These are phyloP conservation scores for Zelopaecilomyces penicillatus DNA, from an alignment of 2,329 filamentous ascomycete genomes.

Conservation along the genomic window DNA sequence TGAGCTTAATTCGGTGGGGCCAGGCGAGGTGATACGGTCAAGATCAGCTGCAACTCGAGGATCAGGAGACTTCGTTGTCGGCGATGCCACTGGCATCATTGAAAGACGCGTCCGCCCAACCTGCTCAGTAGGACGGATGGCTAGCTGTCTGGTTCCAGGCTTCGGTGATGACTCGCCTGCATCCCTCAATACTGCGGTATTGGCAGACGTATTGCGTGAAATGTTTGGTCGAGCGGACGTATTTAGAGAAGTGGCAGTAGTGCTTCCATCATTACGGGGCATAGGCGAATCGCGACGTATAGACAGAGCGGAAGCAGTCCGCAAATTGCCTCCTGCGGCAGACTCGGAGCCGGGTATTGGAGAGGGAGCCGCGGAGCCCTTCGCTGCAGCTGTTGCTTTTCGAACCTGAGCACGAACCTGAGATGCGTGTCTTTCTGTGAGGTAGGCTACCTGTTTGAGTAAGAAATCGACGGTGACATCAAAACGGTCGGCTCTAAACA, in stretches of 20 bases:
- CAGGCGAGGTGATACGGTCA: conserved; percentile 23
- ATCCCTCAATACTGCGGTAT: conserved; percentile 33
- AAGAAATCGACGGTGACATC: conserved; percentile 82
- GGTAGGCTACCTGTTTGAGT: conserved; percentile 85
- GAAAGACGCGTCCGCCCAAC: conserved; percentile 32
- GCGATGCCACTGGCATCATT: conserved; percentile 33
- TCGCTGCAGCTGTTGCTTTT: conserved; percentile 54
- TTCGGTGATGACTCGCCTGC: conserved; percentile 24
- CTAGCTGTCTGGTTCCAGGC: conserved; percentile 13
- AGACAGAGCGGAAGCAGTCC: conserved; percentile 47
- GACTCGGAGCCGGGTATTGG: conserved; percentile 45
- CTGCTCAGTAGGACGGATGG: conserved; percentile 20
- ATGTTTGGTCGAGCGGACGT: conserved; percentile 35
- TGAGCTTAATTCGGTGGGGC: conserved; percentile 29
- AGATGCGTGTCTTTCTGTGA: conserved; percentile 83
- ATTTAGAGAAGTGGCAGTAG: conserved; percentile 35
- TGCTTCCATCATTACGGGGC: conserved; percentile 37
- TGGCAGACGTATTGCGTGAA: conserved; percentile 41
- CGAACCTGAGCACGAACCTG: conserved; percentile 87
- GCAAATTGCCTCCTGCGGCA: conserved; percentile 24
- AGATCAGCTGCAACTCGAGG: conserved; percentile 10
- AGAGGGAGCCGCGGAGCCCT: conserved; percentile 48
- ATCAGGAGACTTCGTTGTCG: conserved; percentile 16
- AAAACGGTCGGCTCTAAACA: conserved; percentile 59
- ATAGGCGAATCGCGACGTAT: conserved; percentile 50